Conservation (phyloP, 345 rosid genomes). For the Mallotus nudiflorus region DNA sequence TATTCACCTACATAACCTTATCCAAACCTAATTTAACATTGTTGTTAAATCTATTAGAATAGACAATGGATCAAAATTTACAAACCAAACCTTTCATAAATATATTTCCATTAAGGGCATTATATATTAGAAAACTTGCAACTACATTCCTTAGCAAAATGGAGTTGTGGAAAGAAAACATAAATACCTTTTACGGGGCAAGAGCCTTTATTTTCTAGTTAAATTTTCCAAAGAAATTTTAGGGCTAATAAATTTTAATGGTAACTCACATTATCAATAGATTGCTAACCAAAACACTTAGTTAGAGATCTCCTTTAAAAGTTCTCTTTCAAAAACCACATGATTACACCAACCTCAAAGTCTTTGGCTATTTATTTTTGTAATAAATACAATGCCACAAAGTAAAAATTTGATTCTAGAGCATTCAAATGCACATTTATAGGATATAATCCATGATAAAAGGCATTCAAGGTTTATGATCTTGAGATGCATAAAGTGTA, state of each 20-base stretch:
- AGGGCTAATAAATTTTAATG: background rate
- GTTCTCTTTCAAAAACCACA: background rate
- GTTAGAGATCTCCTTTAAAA: background rate
- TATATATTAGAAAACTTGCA: background rate
- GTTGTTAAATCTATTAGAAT: background rate
- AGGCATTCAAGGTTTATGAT: background rate
- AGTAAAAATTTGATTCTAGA: no score
- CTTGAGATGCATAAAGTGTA: background rate
- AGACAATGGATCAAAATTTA: background rate
- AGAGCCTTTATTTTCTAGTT: background rate
- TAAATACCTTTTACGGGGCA: background rate
- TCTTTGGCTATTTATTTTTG: background rate
- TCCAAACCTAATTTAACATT: background rate
- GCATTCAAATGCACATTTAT: background rate
- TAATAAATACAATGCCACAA: background rate
- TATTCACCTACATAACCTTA: background rate
- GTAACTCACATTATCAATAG: background rate
- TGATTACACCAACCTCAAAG: background rate
- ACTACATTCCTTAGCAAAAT: background rate
- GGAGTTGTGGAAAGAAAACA: no score
- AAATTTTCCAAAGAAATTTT: background rate
- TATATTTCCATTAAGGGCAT: background rate
- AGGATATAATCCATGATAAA: background rate
- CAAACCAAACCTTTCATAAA: background rate
- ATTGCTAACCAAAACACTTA: background rate